Conservation (phyloP, 164 flowering plant genomes). For the Aristolochia fimbriata region DNA sequence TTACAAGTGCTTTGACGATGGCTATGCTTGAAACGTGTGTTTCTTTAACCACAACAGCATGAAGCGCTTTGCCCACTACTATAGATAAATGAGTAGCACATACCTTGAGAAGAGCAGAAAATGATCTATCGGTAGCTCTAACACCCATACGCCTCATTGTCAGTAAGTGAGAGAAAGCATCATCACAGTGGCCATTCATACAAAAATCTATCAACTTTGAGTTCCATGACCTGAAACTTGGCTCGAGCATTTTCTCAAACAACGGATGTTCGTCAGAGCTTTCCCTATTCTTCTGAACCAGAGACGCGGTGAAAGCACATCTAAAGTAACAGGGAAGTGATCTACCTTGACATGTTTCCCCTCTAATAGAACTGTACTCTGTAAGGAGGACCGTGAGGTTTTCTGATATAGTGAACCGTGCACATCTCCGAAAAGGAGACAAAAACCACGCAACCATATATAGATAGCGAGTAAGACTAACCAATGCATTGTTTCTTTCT, state of each 20-base stretch:
- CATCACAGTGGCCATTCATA: slow-evolving; percentile 7
- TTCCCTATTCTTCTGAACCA: neutral
- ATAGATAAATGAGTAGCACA: slow-evolving; percentile 34
- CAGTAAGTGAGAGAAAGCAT: slow-evolving; percentile 9
- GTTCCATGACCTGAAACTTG: slow-evolving; percentile 12
- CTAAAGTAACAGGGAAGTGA: neutral
- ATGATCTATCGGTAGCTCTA: slow-evolving; percentile 20
- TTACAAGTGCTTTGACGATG: slow-evolving; percentile 54
- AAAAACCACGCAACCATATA: too few relatives aligned
- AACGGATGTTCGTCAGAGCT: neutral
- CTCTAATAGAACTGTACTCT: neutral
- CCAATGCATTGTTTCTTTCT: too few relatives aligned
- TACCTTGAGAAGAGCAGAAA: slow-evolving; percentile 48
- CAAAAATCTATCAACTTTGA: slow-evolving; percentile 6
- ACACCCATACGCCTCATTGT: slow-evolving; percentile 2
- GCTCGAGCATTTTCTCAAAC: slow-evolving; percentile 9
- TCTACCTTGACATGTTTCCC: neutral
- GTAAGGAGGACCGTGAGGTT: too few relatives aligned
- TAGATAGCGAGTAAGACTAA: too few relatives aligned
- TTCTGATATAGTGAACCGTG: too few relatives aligned
- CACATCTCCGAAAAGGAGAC: too few relatives aligned
- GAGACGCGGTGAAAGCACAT: neutral
- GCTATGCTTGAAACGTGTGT: slow-evolving; percentile 34
- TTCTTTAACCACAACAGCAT: slow-evolving; percentile 36
- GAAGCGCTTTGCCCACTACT: slow-evolving; percentile 45